Evolutionary conservation across 2,329 filamentous ascomycete species (phyloP).

Genomic region (Periglandula ipomoeae): DNA sequence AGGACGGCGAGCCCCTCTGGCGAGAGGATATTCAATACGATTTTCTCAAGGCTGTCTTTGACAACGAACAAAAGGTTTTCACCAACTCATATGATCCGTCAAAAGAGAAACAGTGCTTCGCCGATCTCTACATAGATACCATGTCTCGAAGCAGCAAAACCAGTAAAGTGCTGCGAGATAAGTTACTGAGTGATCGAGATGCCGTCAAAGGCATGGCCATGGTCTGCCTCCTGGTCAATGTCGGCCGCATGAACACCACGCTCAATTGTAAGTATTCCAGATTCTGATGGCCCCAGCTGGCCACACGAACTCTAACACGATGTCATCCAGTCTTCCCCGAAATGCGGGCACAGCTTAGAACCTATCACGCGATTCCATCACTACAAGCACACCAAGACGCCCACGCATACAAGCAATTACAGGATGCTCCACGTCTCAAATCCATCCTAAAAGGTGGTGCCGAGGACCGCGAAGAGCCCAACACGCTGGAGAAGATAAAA

Average conservation of each 20-base stretch:
- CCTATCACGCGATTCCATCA: conserved; percentile 95
- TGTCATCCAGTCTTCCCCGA: conserved; percentile 76
- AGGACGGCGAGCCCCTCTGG: conserved; percentile 81
- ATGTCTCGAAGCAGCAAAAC: conserved; percentile 99
- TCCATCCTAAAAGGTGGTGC: conserved; percentile 96
- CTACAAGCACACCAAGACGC: conserved; percentile 91
- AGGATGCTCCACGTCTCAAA: conserved; percentile 91
- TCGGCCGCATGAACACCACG: conserved; percentile 97
- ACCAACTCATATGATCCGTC: conserved; percentile 76
- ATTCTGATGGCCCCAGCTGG: too few relatives aligned
- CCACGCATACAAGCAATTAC: conserved; percentile 93
- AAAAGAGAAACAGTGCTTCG: conserved; percentile 66
- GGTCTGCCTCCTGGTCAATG: conserved; percentile 95
- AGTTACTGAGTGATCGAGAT: conserved; percentile 82
- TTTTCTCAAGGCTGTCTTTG: conserved; percentile 72
- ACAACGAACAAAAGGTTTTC: conserved; percentile 67
- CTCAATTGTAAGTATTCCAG: conserved; percentile 66
- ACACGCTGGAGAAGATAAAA: conserved; percentile 75
- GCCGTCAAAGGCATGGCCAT: conserved; percentile 98
- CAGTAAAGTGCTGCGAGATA: conserved; percentile 96
- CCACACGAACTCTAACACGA: neutral
- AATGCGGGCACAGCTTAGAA: conserved; percentile 95
- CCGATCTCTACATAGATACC: conserved; percentile 94
- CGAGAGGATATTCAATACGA: conserved; percentile 82
- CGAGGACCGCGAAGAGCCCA: conserved; percentile 79